phyloP scores from a whole-genome alignment of 768 basidiomycete species.

The Termitomyces sp. region DNA sequence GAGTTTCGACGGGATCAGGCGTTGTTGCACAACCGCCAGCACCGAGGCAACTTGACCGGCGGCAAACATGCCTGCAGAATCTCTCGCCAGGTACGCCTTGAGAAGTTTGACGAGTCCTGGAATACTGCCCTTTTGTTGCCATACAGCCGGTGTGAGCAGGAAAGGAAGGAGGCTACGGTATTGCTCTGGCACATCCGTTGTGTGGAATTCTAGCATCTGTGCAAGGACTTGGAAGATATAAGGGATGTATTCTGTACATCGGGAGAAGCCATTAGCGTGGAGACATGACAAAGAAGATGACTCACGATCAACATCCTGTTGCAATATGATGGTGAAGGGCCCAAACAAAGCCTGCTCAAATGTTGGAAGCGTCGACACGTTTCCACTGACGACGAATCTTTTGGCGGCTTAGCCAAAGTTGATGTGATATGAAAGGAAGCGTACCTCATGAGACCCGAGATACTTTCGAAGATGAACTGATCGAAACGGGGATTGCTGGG shows the following conservation, averaged over 20 bases:
- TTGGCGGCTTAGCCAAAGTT: neutral
- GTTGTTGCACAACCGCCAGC: slow-evolving; percentile 85
- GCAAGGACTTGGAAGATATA: slow-evolving; percentile 96
- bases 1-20: slow-evolving; percentile 78
- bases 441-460: slow-evolving; percentile 88
- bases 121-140: slow-evolving; percentile 93
- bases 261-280: neutral
- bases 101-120: slow-evolving; percentile 89
- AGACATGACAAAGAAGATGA: neutral
- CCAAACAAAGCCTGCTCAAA: slow-evolving; percentile 85
- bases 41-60: slow-evolving; percentile 72
- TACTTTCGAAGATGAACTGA: slow-evolving; percentile 95
- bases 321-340: slow-evolving; percentile 82
- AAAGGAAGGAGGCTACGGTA: slow-evolving; percentile 80
- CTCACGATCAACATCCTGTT: slow-evolving; percentile 91
- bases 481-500: slow-evolving; percentile 98
- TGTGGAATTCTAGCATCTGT: slow-evolving; percentile 89
- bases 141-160: slow-evolving; percentile 78
- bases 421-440: slow-evolving; percentile 1
- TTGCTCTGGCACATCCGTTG: slow-evolving; percentile 55
- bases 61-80: slow-evolving; percentile 59
- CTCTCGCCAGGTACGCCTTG: slow-evolving; percentile 75
- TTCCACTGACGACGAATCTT: slow-evolving; percentile 78
- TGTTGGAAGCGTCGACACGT: slow-evolving; percentile 55
- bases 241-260: slow-evolving; percentile 79